phyloP scores from a whole-genome alignment of 352 stramenopile genomes.

The Globisporangium perplexum region DNA sequence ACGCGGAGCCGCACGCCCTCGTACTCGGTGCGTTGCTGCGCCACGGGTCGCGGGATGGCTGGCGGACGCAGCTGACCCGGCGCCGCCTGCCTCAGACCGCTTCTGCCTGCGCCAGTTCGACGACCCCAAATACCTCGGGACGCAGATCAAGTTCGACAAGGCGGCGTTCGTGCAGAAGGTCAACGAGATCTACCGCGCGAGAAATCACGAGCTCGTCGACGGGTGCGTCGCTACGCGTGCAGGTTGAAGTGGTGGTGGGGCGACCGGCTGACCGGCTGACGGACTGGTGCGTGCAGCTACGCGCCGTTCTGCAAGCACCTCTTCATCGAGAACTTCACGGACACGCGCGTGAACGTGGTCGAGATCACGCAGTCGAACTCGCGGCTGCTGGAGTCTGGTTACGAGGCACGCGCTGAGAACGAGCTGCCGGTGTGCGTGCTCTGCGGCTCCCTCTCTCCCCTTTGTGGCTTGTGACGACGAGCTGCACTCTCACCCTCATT shows the following conservation, averaged over 20 bases:
- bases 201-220: conserved; percentile 61
- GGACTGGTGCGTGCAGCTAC: conserved; percentile 69
- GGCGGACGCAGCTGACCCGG: no score
- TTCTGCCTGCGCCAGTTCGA: conserved; percentile 87
- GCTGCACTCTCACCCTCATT: background rate
- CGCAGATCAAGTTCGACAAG: conserved; percentile 70
- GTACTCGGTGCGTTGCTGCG: conserved; percentile 36
- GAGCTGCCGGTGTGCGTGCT: conserved; percentile 90
- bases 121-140: conserved; percentile 66
- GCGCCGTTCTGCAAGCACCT: conserved; percentile 99
- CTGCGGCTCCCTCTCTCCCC: background rate
- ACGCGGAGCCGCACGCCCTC: conserved; percentile 34
- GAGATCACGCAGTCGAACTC: conserved; percentile 93
- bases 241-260: conserved; percentile 1
- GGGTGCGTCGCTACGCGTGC: conserved; percentile 23
- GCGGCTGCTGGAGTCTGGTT: conserved; percentile 89
- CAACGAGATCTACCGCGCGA: conserved; percentile 74
- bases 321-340: conserved; percentile 95
- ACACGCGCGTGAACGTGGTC: conserved; percentile 84
- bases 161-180: conserved; percentile 71
- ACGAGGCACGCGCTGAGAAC: conserved; percentile 91
- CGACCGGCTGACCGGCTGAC: background rate
- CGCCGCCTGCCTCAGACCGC: conserved; percentile 33
- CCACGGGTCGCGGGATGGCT: no score
- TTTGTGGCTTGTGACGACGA: no score